These are phyloP conservation scores for Myxozyma lipomycoides DNA, from an alignment of 805 yeast genomes.

Conservation along the genomic window DNA sequence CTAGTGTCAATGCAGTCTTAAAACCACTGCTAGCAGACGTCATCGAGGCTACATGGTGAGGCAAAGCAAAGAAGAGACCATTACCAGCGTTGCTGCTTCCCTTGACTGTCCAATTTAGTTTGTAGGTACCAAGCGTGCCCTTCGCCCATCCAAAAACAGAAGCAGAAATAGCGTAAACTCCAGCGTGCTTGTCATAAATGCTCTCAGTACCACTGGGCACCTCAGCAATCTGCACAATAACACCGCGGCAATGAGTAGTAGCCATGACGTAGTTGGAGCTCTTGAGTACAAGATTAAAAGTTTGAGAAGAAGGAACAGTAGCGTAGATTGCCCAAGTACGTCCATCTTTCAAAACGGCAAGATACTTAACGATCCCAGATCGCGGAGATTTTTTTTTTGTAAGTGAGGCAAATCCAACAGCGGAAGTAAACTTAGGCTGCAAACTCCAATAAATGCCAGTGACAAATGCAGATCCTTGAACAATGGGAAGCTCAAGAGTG, in stretches of 20 bases:
- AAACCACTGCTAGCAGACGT: conserved; percentile 24
- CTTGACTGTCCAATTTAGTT: conserved; percentile 12
- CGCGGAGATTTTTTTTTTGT: conserved; percentile 41
- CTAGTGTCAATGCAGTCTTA: conserved; percentile 32
- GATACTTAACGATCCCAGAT: conserved; percentile 51
- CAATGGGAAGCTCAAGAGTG: conserved; percentile 41
- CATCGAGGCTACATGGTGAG: conserved; percentile 58
- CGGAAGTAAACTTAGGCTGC: conserved; percentile 30
- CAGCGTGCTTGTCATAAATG: conserved; percentile 58
- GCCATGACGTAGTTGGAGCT: conserved; percentile 43
- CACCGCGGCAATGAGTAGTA: conserved; percentile 45
- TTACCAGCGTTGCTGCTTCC: conserved; percentile 43
- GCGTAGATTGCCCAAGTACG: conserved; percentile 67
- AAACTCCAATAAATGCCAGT: conserved; percentile 45
- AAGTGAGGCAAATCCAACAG: conserved; percentile 58
- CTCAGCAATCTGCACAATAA: conserved; percentile 57
- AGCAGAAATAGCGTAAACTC: conserved; percentile 53
- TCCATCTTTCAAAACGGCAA: conserved; percentile 51
- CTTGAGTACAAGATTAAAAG: conserved; percentile 35
- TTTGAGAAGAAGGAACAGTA: conserved; percentile 36
- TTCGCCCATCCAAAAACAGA: conserved; percentile 40
- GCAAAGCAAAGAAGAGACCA: conserved; percentile 57
- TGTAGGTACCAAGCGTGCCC: conserved; percentile 11
- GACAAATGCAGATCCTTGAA: conserved; percentile 58
- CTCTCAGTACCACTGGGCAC: conserved; percentile 41